Conservation (phyloP, 2,329 filamentous ascomycete species). For the Biscogniauxia marginata region DNA sequence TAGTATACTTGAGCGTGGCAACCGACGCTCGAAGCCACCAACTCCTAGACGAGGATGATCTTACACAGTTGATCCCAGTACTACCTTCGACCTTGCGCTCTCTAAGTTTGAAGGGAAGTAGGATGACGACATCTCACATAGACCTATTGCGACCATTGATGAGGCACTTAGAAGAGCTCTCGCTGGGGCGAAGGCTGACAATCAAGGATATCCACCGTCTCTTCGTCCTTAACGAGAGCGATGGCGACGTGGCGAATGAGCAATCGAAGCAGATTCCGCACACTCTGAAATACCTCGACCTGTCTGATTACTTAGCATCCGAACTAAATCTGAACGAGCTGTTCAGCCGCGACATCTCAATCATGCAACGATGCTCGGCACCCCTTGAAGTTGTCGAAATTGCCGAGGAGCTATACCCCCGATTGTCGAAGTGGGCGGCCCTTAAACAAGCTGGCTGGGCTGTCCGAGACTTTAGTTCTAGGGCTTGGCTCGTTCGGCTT, state of each 20-base stretch:
- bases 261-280: constrained; percentile 51
- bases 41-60: constrained; percentile 63
- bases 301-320: constrained; percentile 67
- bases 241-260: constrained; percentile 29
- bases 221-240: constrained; percentile 51
- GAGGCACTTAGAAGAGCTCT: constrained; percentile 74
- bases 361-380: constrained; percentile 59
- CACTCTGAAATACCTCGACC: constrained; percentile 71
- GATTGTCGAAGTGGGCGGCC: constrained; percentile 62
- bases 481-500: constrained; percentile 65
- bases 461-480: constrained; percentile 64
- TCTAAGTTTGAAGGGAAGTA: constrained; percentile 73
- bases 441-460: constrained; percentile 66
- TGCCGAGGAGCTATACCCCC: constrained; percentile 64
- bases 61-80: constrained; percentile 62
- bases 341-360: constrained; percentile 48
- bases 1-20: constrained; percentile 72
- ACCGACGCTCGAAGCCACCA: constrained; percentile 72
- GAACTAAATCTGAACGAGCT: constrained; percentile 58
- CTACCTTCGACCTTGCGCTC: constrained; percentile 69
- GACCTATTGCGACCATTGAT: constrained; percentile 62
- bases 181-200: constrained; percentile 66
- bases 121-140: constrained; percentile 65
- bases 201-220: constrained; percentile 64
- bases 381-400: constrained; percentile 78